Percentiles rank a stretch among this genome's conserved stretches.
Conservation (phyloP, 2,329 filamentous ascomycete species). For the Teratosphaeriaceae sp. region DNA sequence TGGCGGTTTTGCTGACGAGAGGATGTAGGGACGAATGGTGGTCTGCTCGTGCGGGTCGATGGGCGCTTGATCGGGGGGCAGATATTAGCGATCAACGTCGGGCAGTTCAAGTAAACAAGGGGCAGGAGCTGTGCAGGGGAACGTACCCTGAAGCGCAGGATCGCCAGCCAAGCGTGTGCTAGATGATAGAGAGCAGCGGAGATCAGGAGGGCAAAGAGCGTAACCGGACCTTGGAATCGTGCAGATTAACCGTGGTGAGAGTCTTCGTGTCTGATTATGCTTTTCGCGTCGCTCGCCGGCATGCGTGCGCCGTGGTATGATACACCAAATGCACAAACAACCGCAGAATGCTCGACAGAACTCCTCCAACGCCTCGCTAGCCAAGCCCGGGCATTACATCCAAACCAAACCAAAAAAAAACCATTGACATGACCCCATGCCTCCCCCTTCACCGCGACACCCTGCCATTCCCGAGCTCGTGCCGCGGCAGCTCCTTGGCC, state of each 20-base stretch:
- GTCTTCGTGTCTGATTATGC: too few relatives aligned
- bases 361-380: slow-evolving; percentile 2
- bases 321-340: neutral
- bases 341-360: neutral
- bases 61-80: slow-evolving; percentile 5
- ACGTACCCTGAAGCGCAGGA: neutral
- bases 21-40: slow-evolving; percentile 5
- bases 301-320: neutral
- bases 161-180: too few relatives aligned
- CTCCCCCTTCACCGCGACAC: neutral
- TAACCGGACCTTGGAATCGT: too few relatives aligned
- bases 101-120: neutral
- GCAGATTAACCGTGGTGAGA: too few relatives aligned
- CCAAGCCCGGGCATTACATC: neutral
- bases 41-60: slow-evolving; percentile 1
- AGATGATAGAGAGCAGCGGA: too few relatives aligned
- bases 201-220: too few relatives aligned
- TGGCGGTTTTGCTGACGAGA: too few relatives aligned
- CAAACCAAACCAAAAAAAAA: neutral
- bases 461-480: slow-evolving; percentile 2
- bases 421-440: too few relatives aligned
- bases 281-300: too few relatives aligned
- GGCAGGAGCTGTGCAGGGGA: neutral
- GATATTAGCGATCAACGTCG: slow-evolving; percentile 5
- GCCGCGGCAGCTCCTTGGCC: neutral